Base-by-base conservation (phyloP, 331 rosid species). In the Spiraea crenata region DNA sequence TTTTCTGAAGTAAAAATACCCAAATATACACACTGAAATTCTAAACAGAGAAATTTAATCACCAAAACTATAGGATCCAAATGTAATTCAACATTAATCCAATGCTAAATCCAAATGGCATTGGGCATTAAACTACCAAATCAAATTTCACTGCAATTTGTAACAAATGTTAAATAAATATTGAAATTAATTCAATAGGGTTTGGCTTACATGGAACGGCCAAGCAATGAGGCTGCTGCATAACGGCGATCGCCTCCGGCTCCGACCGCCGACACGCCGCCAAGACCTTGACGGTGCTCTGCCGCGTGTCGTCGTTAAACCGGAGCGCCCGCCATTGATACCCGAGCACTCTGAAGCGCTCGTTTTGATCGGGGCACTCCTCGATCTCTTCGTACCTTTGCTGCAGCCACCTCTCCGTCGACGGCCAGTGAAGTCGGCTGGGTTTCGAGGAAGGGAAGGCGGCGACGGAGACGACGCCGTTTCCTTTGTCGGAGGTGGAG, bases 281-380 rank as follows among this genome's bases (percentile, higher is more conserved):
- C 96, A 91, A 48, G 4, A 91, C 89, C 81, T 93, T 93, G 15
- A 63, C 90, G 0, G 97, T 82, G 74, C 99, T 93, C 74, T 91
- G 99, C 69, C 96, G 92, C 45, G 96, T 93, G 41, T 78, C 85
- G 3, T 86, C 90, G 25, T 93, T 91, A 75, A 93, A 91, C 39
- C 92, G 92, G 65, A 93, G 96, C 71, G 80, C 89, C 57, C 96
- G 83, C 99, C 99, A 93, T 67, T 91, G 96, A 77, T 89, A 91
- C 69, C 96, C 97, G 39, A 89, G 87, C 67, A 93, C 71, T 77
- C 75, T 85, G 51, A 91, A 82, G 48, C 82, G 74, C 59, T 77
- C 86, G 34, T 45, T 16, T 73, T 58, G 51, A 7, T 83, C 74
- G 59, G 19, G 46, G 50, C 77, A 79, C 19, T 85, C 84, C 45